Evolutionary conservation across 495 filamentous ascomycete genomes (phyloP).

Genomic region (Hypoxylon fuscum): DNA sequence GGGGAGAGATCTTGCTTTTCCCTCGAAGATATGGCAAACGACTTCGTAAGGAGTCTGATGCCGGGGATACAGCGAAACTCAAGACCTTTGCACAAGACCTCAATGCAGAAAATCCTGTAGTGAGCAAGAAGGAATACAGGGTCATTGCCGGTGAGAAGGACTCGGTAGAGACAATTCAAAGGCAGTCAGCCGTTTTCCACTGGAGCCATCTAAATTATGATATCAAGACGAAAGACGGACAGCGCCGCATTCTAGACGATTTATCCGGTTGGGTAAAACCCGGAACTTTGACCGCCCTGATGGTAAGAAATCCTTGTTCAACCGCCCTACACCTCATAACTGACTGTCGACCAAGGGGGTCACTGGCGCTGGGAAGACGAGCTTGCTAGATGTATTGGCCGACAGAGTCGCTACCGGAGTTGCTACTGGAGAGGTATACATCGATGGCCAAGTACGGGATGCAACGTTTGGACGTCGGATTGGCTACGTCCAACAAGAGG

Average conservation of each 20-base stretch:
- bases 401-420: slow-evolving; percentile 85
- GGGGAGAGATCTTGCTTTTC: slow-evolving; percentile 92
- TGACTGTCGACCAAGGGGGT: slow-evolving; percentile 55
- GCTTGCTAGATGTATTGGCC: slow-evolving; percentile 76
- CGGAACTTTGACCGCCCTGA: slow-evolving; percentile 85
- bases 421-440: slow-evolving; percentile 78
- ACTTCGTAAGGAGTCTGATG: too few relatives aligned
- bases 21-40: not conserved
- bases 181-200: slow-evolving; percentile 65
- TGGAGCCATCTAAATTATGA: slow-evolving; percentile 89
- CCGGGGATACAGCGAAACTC: too few relatives aligned
- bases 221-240: slow-evolving; percentile 78
- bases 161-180: not conserved
- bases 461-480: slow-evolving; percentile 82
- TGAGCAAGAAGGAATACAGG: not conserved
- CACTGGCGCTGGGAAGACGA: slow-evolving; percentile 77
- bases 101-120: not conserved
- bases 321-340: slow-evolving; percentile 30
- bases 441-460: slow-evolving; percentile 73
- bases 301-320: slow-evolving; percentile 60
- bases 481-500: slow-evolving; percentile 91
- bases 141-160: not conserved
- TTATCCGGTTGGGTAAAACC: slow-evolving; percentile 87
- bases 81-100: too few relatives aligned
- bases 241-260: slow-evolving; percentile 68